These are phyloP conservation scores for Exophiala dermatitidis DNA, from an alignment of 2,329 filamentous ascomycete genomes.

Conservation along the genomic window DNA sequence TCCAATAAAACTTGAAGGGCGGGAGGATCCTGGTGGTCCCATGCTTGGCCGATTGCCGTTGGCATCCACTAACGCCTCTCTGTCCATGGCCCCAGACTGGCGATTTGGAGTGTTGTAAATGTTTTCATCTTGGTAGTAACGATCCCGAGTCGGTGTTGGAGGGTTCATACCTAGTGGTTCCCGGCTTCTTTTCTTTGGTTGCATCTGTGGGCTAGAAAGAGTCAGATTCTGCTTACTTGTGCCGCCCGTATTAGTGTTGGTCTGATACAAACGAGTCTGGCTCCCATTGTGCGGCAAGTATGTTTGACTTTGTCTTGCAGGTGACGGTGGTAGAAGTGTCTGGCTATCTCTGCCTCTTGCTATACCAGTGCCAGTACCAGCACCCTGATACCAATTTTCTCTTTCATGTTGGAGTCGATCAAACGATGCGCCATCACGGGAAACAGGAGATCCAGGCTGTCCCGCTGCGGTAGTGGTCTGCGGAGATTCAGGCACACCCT, in stretches of 20 bases:
- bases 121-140: slow-evolving; percentile 23
- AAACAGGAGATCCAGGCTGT: slow-evolving; percentile 14
- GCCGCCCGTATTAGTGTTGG: slow-evolving; percentile 5
- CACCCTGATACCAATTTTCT: slow-evolving; percentile 20
- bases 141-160: slow-evolving; percentile 36
- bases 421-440: slow-evolving; percentile 14
- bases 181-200: slow-evolving; percentile 23
- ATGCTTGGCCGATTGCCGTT: slow-evolving; percentile 1
- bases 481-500: slow-evolving; percentile 19
- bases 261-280: not conserved
- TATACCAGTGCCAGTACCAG: not conserved
- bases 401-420: slow-evolving; percentile 11
- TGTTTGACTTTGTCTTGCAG: not conserved
- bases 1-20: slow-evolving; percentile 29
- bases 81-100: not conserved
- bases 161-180: slow-evolving; percentile 44
- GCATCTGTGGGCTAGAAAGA: slow-evolving; percentile 10
- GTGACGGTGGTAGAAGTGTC: too few relatives aligned
- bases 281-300: slow-evolving; percentile 6
- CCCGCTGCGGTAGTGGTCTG: too few relatives aligned
- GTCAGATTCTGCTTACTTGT: slow-evolving; percentile 5
- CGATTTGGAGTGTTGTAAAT: slow-evolving; percentile 5
- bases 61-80: not conserved
- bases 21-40: not conserved
- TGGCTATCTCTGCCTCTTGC: slow-evolving; percentile 8